Percentiles rank a stretch among this genome's conserved stretches.
Evolutionary conservation across 129 eudicot genomes (phyloP).

Genomic region (Lonicera japonica): DNA sequence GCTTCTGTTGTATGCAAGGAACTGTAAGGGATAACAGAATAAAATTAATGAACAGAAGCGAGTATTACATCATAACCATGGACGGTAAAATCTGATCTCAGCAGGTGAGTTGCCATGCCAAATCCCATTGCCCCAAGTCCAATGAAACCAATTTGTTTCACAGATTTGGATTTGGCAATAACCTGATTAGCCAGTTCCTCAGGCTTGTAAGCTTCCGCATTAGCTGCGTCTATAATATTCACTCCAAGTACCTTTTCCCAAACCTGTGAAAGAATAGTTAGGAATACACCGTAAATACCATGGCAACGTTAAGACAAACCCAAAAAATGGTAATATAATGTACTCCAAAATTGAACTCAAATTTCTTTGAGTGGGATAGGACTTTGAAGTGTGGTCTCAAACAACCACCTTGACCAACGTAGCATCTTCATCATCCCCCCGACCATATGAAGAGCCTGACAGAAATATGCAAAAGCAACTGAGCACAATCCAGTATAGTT

Average conservation of each 20-base stretch:
- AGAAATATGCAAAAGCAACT: conserved; percentile 17
- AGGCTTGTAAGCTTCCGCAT: conserved; percentile 71
- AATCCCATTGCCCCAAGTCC: conserved; percentile 99
- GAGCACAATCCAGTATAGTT: conserved; percentile 4
- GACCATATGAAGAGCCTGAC: conserved; percentile 52
- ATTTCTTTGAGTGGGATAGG: not conserved
- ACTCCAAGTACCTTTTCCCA: conserved; percentile 83
- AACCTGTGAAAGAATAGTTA: conserved; percentile 39
- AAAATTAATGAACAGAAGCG: conserved; percentile 10
- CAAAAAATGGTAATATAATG: conserved; percentile 1
- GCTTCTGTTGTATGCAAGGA: not conserved
- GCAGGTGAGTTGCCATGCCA: conserved; percentile 97
- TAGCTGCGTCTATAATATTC: conserved; percentile 61
- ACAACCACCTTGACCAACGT: conserved; percentile 53
- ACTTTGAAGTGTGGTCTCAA: not conserved
- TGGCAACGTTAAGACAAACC: not conserved
- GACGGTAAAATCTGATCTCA: conserved; percentile 71
- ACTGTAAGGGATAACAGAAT: not conserved
- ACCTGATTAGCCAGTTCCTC: conserved; percentile 53
- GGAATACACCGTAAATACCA: conserved; percentile 2
- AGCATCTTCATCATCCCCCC: conserved; percentile 42
- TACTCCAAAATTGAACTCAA: not conserved
- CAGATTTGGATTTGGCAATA: conserved; percentile 41
- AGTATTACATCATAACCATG: conserved; percentile 75
- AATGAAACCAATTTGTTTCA: conserved; percentile 73